Conservation (phyloP, 164 flowering plant species). For the Hamamelis virginiana region DNA sequence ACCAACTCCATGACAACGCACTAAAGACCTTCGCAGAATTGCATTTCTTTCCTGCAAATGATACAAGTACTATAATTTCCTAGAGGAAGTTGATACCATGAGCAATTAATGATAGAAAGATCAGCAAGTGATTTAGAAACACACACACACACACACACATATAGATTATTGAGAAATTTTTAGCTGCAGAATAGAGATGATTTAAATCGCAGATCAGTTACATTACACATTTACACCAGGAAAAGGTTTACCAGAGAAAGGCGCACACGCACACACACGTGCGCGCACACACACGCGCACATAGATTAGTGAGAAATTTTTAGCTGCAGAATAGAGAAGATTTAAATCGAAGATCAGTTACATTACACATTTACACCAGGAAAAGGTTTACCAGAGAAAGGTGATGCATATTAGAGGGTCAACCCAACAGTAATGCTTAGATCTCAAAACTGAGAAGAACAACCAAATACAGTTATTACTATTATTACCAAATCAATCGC, state of each 20-base stretch:
- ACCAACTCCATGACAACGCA: constrained; percentile 84
- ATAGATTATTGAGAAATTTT: not conserved
- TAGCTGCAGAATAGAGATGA: not conserved
- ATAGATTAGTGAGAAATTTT: not conserved
- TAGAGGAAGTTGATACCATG: not conserved
- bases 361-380: not conserved
- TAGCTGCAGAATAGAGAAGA: not conserved
- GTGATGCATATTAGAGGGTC: not conserved
- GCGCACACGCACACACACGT: no score
- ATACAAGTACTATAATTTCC: not conserved
- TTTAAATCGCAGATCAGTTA: not conserved
- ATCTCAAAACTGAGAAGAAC: not conserved
- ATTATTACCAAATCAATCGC: no score
- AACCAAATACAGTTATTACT: not conserved
- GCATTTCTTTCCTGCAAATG: constrained; percentile 59
- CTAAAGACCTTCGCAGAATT: constrained; percentile 80
- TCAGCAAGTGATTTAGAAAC: not conserved
- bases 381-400: not conserved
- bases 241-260: not conserved
- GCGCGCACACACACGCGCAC: no score
- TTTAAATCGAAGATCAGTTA: not conserved
- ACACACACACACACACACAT: not conserved
- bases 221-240: not conserved
- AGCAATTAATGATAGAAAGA: not conserved
- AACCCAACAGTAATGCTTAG: not conserved